phyloP scores from a whole-genome alignment of 2,329 filamentous ascomycete genomes.

The Beauveria sp. region DNA sequence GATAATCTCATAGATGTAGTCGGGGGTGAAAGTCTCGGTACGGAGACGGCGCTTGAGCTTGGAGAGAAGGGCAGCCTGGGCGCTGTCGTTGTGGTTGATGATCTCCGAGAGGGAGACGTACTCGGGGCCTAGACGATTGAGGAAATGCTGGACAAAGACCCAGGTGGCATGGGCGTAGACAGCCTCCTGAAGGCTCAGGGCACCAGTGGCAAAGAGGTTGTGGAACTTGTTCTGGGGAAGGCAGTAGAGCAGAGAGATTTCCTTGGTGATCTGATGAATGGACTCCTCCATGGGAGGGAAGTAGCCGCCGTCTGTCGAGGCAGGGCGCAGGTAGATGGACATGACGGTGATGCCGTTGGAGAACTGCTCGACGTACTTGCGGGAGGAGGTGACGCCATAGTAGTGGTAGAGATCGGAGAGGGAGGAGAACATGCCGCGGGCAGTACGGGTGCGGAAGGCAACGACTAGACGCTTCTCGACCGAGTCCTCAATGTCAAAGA shows the following conservation, averaged over 20 bases:
- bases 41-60: slow-evolving; percentile 94
- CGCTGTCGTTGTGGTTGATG: slow-evolving; percentile 71
- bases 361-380: slow-evolving; percentile 98
- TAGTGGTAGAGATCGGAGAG: slow-evolving; percentile 96
- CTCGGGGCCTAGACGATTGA: slow-evolving; percentile 88
- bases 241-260: slow-evolving; percentile 94
- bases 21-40: slow-evolving; percentile 94
- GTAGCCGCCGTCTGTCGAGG: slow-evolving; percentile 47
- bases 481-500: slow-evolving; percentile 88
- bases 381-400: slow-evolving; percentile 90
- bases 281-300: slow-evolving; percentile 82
- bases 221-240: slow-evolving; percentile 97
- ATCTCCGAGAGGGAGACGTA: slow-evolving; percentile 81
- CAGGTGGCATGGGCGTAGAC: slow-evolving; percentile 96
- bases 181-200: slow-evolving; percentile 88
- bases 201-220: slow-evolving; percentile 74
- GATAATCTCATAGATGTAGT: slow-evolving; percentile 98
- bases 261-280: slow-evolving; percentile 98
- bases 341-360: slow-evolving; percentile 97
- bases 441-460: slow-evolving; percentile 88
- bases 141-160: slow-evolving; percentile 96
- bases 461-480: slow-evolving; percentile 91
- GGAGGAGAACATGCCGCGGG: slow-evolving; percentile 88
- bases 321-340: slow-evolving; percentile 83
- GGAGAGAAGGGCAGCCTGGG: slow-evolving; percentile 77